Evolutionary conservation across 163 green algal species (phyloP).

Genomic region (Botryococcus braunii): DNA sequence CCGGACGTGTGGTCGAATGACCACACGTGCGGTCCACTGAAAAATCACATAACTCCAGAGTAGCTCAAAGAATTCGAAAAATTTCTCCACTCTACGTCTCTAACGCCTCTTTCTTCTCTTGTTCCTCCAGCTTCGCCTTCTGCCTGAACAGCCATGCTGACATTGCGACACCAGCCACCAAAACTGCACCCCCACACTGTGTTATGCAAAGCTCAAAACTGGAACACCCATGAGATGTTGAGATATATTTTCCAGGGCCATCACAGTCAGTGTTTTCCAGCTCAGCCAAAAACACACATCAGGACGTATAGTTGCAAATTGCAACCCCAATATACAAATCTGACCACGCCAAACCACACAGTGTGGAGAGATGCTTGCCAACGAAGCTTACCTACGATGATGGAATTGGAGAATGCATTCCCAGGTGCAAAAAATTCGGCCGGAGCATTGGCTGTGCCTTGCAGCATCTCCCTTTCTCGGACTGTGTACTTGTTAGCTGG

Average conservation of each 20-base stretch:
- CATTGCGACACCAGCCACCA: not conserved
- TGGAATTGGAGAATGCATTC: slow-evolving; percentile 8
- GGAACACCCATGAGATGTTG: too few species aligned
- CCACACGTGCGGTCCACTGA: not conserved
- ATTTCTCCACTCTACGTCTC: not conserved
- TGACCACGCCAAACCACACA: too few species aligned
- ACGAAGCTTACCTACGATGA: slow-evolving; percentile 1
- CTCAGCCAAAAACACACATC: too few species aligned
- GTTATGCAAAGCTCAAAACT: too few species aligned
- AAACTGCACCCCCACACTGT: too few species aligned
- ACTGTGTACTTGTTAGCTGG: slow-evolving; percentile 77
- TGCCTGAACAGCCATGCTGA: slow-evolving; percentile 8
- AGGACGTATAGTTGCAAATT: too few species aligned
- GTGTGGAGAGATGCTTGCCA: too few species aligned
- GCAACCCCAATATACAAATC: too few species aligned
- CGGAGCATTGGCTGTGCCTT: slow-evolving; percentile 48
- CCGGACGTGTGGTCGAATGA: not conserved
- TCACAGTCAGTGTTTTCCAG: too few species aligned
- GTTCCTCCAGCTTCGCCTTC: slow-evolving; percentile 1
- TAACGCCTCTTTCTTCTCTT: not conserved
- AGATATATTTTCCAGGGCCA: too few species aligned
- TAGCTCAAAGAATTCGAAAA: not conserved
- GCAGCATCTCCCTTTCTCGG: slow-evolving; percentile 79
- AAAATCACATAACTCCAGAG: not conserved
- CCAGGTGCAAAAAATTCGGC: slow-evolving; percentile 52